Evolutionary conservation across 148 eudicot genomes (phyloP).

Genomic region (Salicornia ramosissima): DNA sequence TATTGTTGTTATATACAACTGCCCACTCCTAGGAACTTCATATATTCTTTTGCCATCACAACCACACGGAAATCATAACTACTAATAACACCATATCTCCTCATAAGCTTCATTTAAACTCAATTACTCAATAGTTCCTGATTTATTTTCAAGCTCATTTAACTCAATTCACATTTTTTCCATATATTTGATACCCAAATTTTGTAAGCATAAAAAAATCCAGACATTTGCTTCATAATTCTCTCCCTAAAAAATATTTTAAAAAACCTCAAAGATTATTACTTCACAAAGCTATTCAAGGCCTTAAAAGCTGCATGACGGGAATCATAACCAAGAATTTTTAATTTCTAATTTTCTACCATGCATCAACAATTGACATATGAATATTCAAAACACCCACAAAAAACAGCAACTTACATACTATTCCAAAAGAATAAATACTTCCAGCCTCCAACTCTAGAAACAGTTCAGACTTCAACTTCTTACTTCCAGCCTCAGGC

Average conservation of each 20-base stretch:
- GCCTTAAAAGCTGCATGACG: background rate
- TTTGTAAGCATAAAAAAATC: background rate
- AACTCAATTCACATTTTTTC: background rate
- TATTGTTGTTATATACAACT: too few species aligned
- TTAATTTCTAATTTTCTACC: too few species aligned
- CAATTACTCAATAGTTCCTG: too few species aligned
- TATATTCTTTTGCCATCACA: background rate
- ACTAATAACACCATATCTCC: background rate
- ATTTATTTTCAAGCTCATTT: background rate
- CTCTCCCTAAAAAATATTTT: background rate
- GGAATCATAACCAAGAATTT: slow-evolving; percentile 3
- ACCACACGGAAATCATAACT: slow-evolving; percentile 1
- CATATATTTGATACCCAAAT: background rate
- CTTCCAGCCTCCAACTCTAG: too few species aligned
- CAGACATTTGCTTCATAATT: background rate
- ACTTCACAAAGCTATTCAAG: slow-evolving; percentile 4
- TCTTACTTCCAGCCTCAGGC: background rate
- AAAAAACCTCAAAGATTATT: slow-evolving; percentile 9
- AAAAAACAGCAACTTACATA: background rate
- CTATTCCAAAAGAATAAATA: background rate
- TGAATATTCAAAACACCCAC: background rate
- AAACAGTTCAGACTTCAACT: background rate
- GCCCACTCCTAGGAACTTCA: slow-evolving; percentile 7
- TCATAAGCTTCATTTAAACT: slow-evolving; percentile 13
- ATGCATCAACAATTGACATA: slow-evolving; percentile 3